phyloP scores from a whole-genome alignment of 1,284 basidiomycete species.

The Schizophyllum amplum region DNA sequence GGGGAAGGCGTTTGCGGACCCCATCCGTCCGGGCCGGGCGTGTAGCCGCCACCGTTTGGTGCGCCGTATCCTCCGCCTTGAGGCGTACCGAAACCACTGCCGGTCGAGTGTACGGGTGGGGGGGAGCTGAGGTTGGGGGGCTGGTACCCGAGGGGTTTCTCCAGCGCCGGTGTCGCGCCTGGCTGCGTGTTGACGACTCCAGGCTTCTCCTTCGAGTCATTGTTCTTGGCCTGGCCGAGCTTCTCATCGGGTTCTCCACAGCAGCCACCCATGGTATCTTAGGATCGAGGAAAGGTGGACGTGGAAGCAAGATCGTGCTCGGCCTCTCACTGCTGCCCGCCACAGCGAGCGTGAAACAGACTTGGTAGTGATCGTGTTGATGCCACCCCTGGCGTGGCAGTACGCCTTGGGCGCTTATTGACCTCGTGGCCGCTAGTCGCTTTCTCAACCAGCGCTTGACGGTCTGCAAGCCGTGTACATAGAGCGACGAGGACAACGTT shows the following conservation, averaged over 20 bases:
- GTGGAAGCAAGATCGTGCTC: not conserved
- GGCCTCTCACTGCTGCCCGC: not conserved
- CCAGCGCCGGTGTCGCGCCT: conserved; percentile 27
- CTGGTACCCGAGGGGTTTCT: conserved; percentile 29
- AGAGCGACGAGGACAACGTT: too few species aligned
- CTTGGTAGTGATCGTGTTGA: not conserved
- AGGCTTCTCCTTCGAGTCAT: conserved; percentile 14
- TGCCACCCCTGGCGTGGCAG: not conserved
- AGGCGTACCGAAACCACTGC: conserved; percentile 15
- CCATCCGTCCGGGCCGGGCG: conserved; percentile 20
- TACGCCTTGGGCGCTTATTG: not conserved
- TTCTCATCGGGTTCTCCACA: conserved; percentile 39
- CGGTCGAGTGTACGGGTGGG: conserved; percentile 27
- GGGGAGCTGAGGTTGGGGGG: conserved; percentile 34
- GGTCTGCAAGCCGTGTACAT: too few species aligned
- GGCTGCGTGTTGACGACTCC: conserved; percentile 44
- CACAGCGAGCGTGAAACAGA: not conserved
- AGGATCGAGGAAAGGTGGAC: conserved; percentile 16
- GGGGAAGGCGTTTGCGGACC: conserved; percentile 26
- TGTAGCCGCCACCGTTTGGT: conserved; percentile 18
- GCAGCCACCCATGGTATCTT: conserved; percentile 27
- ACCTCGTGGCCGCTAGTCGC: too few species aligned
- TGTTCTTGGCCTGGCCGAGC: conserved; percentile 24
- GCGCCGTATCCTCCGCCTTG: conserved; percentile 2
- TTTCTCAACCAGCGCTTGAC: too few species aligned